These are phyloP conservation scores for Saccharomycopsis capsularis DNA, from an alignment of 805 yeast species.

Conservation along the genomic window DNA sequence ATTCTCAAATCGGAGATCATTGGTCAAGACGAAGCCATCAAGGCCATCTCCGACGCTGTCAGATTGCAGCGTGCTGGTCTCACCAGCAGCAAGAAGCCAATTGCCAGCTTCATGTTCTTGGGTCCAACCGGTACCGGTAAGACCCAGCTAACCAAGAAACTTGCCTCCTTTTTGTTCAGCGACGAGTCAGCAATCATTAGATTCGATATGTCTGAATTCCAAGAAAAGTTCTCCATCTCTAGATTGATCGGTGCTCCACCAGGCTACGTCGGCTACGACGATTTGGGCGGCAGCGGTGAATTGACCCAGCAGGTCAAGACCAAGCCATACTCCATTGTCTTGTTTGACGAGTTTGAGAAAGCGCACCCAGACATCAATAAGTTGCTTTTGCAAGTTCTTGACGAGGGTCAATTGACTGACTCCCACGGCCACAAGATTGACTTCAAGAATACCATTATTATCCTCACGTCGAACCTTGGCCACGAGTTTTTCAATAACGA, in stretches of 20 bases:
- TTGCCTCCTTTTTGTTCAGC: conserved; percentile 88
- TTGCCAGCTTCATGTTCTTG: conserved; percentile 91
- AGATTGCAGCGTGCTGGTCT: conserved; percentile 95
- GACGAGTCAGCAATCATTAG: conserved; percentile 81
- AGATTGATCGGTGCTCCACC: conserved; percentile 97
- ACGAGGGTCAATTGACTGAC: conserved; percentile 92
- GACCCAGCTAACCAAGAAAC: conserved; percentile 87
- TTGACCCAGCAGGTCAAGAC: conserved; percentile 93
- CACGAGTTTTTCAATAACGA: conserved; percentile 80
- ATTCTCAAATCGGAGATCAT: conserved; percentile 71
- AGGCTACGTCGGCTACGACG: conserved; percentile 94
- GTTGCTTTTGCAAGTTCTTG: conserved; percentile 81
- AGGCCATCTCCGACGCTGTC: conserved; percentile 87
- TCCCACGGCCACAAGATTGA: conserved; percentile 93
- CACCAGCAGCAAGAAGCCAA: conserved; percentile 89
- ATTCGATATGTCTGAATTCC: conserved; percentile 97
- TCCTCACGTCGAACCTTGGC: conserved; percentile 95
- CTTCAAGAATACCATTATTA: conserved; percentile 89
- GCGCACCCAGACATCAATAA: conserved; percentile 96
- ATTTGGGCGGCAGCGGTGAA: conserved; percentile 70
- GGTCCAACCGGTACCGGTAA: conserved; percentile 99
- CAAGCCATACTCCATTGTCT: conserved; percentile 86
- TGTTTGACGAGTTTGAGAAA: conserved; percentile 95
- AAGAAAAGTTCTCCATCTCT: conserved; percentile 86
- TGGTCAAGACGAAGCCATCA: conserved; percentile 94